Evolutionary conservation across 2,329 filamentous ascomycete species (phyloP), one percentile per base, ranked within the genome.

Genomic region (Endoconidiophora polonica): DNA sequence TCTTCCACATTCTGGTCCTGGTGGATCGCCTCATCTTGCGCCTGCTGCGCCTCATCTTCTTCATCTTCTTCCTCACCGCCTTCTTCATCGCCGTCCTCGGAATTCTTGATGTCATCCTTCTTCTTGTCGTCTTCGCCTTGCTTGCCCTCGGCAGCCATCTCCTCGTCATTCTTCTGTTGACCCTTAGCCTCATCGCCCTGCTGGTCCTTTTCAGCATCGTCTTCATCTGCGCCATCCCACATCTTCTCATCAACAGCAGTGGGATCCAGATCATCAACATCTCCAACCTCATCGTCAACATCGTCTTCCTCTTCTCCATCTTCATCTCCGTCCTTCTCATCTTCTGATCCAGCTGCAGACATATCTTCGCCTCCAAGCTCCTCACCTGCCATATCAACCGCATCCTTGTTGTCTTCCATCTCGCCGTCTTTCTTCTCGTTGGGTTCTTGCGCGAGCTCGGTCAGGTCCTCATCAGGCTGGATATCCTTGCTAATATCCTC

Each of bases 401-500:
- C 86, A 63, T 91, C 85, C 57, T 88, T 78, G 60, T 90, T 77
- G 56, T 87, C 79, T 56, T 88, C 81, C 49, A 87, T 81, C 14
- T 84, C 81, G 1, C 70, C 72, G 9, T 68, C 66, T 37, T 76
- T 69, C 55, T 83, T 75, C 54, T 79, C 74, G 54, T 85, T 81
- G 40, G 79, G 74, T 59, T 95, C 83, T 61, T 95, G 86, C 0
- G 91, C 90, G 42, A 98, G 70, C 57, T 98, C 91, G 0, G 84
- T 79, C 3, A 98, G 68, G 61, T 98, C 88, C 62, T 99, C 91
- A 54, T 98, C 90, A 14, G 90, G 82, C 55, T 85, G 79, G 44
- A 98, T 83, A 59, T 98, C 91, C 62, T 98, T 96, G 65, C 88
- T 96, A 56, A 98, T 96, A 63, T 98, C 90, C 61, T 98, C 88